A percentile compares a stretch with the other conserved stretches of the same genome.
These are phyloP conservation scores for Cyanophora paradoxa DNA, from an alignment of 78 protist genomes.

Conservation along the genomic window DNA sequence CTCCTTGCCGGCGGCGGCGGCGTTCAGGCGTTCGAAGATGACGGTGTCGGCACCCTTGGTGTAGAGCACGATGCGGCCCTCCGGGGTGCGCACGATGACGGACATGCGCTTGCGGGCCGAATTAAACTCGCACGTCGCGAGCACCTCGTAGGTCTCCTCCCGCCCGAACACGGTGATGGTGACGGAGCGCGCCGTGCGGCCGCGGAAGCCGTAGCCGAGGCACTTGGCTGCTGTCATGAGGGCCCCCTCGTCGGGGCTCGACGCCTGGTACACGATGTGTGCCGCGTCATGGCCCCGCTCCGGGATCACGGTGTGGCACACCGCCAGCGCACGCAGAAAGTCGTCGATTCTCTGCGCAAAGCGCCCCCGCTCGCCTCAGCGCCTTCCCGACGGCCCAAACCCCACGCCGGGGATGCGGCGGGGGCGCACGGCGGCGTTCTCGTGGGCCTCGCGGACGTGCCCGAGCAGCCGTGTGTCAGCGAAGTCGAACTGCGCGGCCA, in stretches of 20 bases:
- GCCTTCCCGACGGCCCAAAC: too few relatives aligned
- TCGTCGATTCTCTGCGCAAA: background rate
- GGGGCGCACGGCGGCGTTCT: too few relatives aligned
- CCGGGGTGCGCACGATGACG: slow-evolving; percentile 59
- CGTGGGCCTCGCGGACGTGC: too few relatives aligned
- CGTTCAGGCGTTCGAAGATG: slow-evolving; percentile 1
- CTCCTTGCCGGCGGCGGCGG: background rate
- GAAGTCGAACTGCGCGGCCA: too few relatives aligned
- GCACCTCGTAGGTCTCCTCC: slow-evolving; percentile 3
- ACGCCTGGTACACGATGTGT: too few relatives aligned
- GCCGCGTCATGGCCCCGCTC: too few relatives aligned
- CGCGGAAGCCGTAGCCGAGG: slow-evolving; percentile 7
- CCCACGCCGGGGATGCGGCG: too few relatives aligned
- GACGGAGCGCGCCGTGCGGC: background rate
- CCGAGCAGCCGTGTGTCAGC: too few relatives aligned
- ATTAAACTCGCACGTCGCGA: slow-evolving; percentile 9
- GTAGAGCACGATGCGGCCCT: slow-evolving; percentile 29
- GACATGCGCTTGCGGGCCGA: slow-evolving; percentile 85
- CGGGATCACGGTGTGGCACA: slow-evolving; percentile 39
- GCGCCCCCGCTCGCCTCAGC: too few relatives aligned
- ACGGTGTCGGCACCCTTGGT: slow-evolving; percentile 58
- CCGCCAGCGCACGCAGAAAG: slow-evolving; percentile 25
- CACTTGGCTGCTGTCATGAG: slow-evolving; percentile 65
- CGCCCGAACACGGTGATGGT: background rate
- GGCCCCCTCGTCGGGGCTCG: slow-evolving; percentile 88